Conservation (phyloP, 345 rosid species). For the Pelargonium nanum region DNA sequence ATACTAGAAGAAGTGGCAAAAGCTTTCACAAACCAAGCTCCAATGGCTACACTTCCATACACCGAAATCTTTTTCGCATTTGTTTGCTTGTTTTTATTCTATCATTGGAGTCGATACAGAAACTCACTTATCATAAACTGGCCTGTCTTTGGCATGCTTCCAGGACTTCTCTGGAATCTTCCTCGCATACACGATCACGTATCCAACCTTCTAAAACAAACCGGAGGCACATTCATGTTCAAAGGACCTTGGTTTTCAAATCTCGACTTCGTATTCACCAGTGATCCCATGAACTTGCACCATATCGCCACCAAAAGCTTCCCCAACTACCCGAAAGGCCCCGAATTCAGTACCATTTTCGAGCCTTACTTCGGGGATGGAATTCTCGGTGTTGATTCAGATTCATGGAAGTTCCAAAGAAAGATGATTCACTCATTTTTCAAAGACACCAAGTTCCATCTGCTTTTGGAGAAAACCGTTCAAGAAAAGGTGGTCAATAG, state of each 20-base stretch:
- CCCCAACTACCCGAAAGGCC: constrained; percentile 40
- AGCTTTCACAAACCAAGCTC: too few species aligned
- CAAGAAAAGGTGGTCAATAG: constrained; percentile 24
- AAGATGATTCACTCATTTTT: constrained; percentile 22
- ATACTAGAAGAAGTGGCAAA: too few species aligned
- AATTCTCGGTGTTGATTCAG: constrained; percentile 37
- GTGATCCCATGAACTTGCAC: constrained; percentile 42
- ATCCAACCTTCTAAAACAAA: background rate
- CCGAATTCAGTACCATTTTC: constrained; percentile 30
- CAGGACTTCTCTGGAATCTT: background rate
- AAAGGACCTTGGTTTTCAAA: background rate
- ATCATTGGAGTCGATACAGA: background rate
- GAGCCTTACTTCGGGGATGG: constrained; percentile 51
- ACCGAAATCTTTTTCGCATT: too few species aligned
- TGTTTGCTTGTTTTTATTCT: background rate
- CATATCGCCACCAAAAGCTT: constrained; percentile 45
- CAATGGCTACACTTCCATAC: too few species aligned
- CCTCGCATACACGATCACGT: background rate
- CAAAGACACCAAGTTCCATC: constrained; percentile 16
- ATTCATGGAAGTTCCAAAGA: constrained; percentile 40
- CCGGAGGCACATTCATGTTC: background rate
- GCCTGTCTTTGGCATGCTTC: background rate
- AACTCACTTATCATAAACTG: background rate
- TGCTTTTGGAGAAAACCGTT: constrained; percentile 14
- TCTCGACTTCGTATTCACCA: constrained; percentile 17